Evolutionary conservation across 495 filamentous ascomycete genomes (phyloP).

Genomic region (Sporormia fimetaria): DNA sequence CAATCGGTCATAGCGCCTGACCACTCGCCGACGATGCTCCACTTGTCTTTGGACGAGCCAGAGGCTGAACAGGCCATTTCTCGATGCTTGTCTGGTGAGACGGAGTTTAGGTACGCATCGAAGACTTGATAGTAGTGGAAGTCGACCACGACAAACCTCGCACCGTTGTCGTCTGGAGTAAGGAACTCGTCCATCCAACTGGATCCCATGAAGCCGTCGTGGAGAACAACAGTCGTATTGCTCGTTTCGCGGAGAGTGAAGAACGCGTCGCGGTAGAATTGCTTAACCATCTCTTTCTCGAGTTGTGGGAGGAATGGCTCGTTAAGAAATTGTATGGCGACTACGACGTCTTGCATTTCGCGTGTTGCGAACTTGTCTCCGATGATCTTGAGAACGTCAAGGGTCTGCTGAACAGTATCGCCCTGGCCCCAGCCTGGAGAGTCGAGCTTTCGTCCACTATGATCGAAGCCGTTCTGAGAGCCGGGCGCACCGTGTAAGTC

Average conservation of each 20-base stretch:
- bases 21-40: slow-evolving; percentile 43
- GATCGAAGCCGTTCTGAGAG: slow-evolving; percentile 35
- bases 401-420: slow-evolving; percentile 44
- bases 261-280: slow-evolving; percentile 56
- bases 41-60: slow-evolving; percentile 35
- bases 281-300: slow-evolving; percentile 37
- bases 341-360: slow-evolving; percentile 50
- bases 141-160: slow-evolving; percentile 36
- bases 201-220: slow-evolving; percentile 50
- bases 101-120: slow-evolving; percentile 27
- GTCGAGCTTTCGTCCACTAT: slow-evolving; percentile 27
- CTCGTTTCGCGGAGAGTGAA: slow-evolving; percentile 42
- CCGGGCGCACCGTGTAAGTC: slow-evolving; percentile 39
- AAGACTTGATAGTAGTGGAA: slow-evolving; percentile 43
- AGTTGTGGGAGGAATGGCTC: slow-evolving; percentile 49
- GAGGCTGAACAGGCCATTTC: slow-evolving; percentile 33
- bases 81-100: slow-evolving; percentile 33
- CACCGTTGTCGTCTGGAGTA: slow-evolving; percentile 30
- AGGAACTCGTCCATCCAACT: slow-evolving; percentile 35
- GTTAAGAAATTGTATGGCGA: slow-evolving; percentile 61
- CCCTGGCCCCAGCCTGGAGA: slow-evolving; percentile 44
- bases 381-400: slow-evolving; percentile 45
- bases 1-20: slow-evolving; percentile 60
- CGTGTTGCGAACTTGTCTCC: slow-evolving; percentile 44
- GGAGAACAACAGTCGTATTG: slow-evolving; percentile 47